Evolutionary conservation across 2,329 filamentous ascomycete genomes (phyloP).

Genomic region (Eurotiales sp.): DNA sequence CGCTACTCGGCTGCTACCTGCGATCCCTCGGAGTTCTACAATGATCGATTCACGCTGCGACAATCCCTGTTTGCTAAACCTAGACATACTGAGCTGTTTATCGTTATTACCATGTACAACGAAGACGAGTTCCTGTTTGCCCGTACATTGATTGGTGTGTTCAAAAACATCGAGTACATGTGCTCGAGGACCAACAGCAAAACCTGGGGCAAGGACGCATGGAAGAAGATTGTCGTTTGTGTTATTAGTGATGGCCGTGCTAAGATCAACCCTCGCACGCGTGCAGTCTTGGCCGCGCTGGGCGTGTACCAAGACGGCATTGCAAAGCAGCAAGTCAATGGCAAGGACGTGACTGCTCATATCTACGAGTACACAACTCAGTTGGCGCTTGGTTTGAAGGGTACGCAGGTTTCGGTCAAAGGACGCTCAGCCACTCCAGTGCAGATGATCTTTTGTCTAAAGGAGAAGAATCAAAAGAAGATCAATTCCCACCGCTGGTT

Average conservation of each 20-base stretch:
- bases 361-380: conserved; percentile 74
- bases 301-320: conserved; percentile 98
- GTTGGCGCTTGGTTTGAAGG: conserved; percentile 78
- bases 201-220: conserved; percentile 96
- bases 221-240: conserved; percentile 99
- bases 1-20: conserved; percentile 93
- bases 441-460: conserved; percentile 95
- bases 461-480: conserved; percentile 99
- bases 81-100: conserved; percentile 89
- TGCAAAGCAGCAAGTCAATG: conserved; percentile 95
- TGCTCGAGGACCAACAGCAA: conserved; percentile 89
- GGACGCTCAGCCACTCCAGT: conserved; percentile 81
- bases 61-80: conserved; percentile 91
- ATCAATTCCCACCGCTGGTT: conserved; percentile 99
- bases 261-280: conserved; percentile 91
- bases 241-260: conserved; percentile 94
- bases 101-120: conserved; percentile 98
- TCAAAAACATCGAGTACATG: conserved; percentile 99
- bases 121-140: conserved; percentile 96
- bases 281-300: conserved; percentile 84
- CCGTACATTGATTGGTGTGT: conserved; percentile 91
- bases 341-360: conserved; percentile 92
- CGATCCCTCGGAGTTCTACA: conserved; percentile 83
- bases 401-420: conserved; percentile 78
- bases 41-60: conserved; percentile 84